Conservation (phyloP, 768 basidiomycete genomes). For the Podaxis sp. region DNA sequence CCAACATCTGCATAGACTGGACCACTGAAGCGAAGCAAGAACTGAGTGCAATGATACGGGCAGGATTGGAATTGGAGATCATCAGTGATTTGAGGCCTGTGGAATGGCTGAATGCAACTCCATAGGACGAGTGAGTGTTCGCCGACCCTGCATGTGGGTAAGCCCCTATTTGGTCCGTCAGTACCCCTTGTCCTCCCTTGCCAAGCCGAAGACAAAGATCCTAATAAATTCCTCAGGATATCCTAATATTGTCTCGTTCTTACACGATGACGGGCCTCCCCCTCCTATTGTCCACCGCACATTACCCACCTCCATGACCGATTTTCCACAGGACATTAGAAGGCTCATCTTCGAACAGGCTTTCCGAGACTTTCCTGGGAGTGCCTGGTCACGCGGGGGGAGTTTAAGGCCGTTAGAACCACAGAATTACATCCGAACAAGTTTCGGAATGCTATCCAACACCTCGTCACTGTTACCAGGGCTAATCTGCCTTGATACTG, state of each 20-base stretch:
- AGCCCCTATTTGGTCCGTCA: no score
- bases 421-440: neutral
- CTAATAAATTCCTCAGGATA: neutral
- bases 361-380: neutral
- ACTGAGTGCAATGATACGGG: neutral
- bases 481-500: slow-evolving; percentile 2
- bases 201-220: neutral
- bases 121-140: neutral
- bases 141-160: neutral
- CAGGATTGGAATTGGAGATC: neutral
- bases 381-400: neutral
- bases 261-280: neutral
- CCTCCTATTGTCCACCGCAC: neutral
- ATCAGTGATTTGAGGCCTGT: neutral
- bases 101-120: no score
- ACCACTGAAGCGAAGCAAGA: no score
- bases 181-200: neutral
- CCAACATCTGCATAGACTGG: no score
- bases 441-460: neutral
- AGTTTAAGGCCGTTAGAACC: neutral
- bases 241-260: neutral
- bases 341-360: slow-evolving; percentile 2
- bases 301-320: neutral
- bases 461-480: neutral
- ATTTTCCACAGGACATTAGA: neutral